Evolutionary conservation across 2,329 filamentous ascomycete genomes (phyloP).

Genomic region (Chaetomiaceae sp.): DNA sequence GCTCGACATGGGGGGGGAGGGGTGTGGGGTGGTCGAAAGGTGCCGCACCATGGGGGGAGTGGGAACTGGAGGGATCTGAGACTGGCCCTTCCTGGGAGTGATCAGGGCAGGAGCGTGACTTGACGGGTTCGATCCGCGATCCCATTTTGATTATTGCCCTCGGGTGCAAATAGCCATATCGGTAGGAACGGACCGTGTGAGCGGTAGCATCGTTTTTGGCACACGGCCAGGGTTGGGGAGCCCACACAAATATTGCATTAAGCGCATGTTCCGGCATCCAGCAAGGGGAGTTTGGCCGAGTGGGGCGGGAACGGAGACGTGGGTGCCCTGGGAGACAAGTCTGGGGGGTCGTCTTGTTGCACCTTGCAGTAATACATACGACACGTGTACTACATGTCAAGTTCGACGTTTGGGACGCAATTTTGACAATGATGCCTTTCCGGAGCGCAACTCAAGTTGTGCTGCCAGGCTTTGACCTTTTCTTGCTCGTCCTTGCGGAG

Average conservation of each 20-base stretch:
- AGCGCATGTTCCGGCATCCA: constrained; percentile 14
- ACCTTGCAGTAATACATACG: too few relatives aligned
- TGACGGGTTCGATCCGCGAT: constrained; percentile 25
- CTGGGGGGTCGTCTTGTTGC: constrained; percentile 10
- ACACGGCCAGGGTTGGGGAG: constrained; percentile 14
- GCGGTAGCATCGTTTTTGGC: constrained; percentile 28
- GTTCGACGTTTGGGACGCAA: too few relatives aligned
- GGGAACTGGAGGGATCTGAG: constrained; percentile 20
- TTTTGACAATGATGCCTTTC: too few relatives aligned
- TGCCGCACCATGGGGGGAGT: constrained; percentile 25
- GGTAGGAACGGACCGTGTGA: constrained; percentile 40
- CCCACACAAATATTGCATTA: constrained; percentile 21
- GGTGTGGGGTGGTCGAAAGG: constrained; percentile 25
- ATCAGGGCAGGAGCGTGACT: constrained; percentile 27
- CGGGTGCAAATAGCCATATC: constrained; percentile 34
- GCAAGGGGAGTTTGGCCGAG: constrained; percentile 18
- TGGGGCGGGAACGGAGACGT: constrained; percentile 17
- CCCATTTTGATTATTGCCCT: constrained; percentile 29
- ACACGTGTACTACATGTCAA: too few relatives aligned
- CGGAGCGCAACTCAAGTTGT: too few relatives aligned
- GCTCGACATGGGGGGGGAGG: constrained; percentile 25
- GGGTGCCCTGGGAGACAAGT: constrained; percentile 10
- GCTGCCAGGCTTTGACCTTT: too few relatives aligned
- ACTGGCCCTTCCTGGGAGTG: constrained; percentile 19
- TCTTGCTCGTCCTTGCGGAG: too few relatives aligned